Percentiles rank a stretch among this genome's conserved stretches.
phyloP scores from a whole-genome alignment of 1,284 basidiomycete genomes.

The Irpex rosettiformis region DNA sequence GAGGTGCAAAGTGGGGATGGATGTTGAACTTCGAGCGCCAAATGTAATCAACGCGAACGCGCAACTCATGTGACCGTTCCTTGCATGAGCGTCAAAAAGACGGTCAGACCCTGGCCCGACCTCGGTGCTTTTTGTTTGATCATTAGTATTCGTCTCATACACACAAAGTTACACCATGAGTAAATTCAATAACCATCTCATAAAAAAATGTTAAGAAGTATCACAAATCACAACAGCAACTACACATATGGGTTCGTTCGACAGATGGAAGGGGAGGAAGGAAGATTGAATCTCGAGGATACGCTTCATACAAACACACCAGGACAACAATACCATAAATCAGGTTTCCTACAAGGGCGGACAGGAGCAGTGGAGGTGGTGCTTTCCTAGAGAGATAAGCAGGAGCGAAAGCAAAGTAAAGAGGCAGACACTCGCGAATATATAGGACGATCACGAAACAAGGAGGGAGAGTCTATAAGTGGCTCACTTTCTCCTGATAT shows the following conservation, averaged over 20 bases:
- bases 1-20: background rate
- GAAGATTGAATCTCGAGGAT: background rate
- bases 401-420: background rate
- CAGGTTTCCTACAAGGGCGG: background rate
- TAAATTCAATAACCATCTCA: too few species aligned
- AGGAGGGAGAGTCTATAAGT: background rate
- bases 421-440: slow-evolving; percentile 1
- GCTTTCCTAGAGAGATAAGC: background rate
- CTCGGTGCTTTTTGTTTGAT: too few species aligned
- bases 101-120: too few species aligned
- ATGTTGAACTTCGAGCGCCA: slow-evolving; percentile 2
- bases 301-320: background rate
- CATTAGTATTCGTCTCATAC: too few species aligned
- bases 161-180: too few species aligned
- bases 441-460: background rate
- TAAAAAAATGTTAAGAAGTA: too few species aligned
- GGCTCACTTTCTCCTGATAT: background rate
- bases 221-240: background rate
- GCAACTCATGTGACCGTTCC: slow-evolving; percentile 2
- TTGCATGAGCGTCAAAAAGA: background rate
- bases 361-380: background rate
- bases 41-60: slow-evolving; percentile 2
- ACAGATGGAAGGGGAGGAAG: background rate
- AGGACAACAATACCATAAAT: background rate
- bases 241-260: background rate